Base-by-base conservation (phyloP, 2,329 filamentous ascomycete species). In the Botrytis fragariae region DNA sequence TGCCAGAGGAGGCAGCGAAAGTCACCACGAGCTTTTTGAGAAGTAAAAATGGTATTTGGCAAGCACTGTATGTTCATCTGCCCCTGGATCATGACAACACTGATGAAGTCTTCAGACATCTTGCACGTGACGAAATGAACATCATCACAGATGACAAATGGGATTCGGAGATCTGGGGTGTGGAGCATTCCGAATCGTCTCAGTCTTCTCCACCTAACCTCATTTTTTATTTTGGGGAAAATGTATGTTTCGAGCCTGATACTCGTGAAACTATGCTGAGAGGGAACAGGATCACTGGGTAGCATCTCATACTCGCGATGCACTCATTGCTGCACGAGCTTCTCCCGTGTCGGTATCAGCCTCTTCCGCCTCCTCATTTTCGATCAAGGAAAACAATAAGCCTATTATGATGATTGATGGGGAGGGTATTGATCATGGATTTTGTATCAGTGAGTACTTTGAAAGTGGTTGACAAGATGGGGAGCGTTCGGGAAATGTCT, bases 51-150 rank as follows among this genome's bases (percentile, higher is more conserved):
- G 89, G 88, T 6, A 84, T 91, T 14, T 86, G 85, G 81, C 89
- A 92, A 82, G 85, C 88, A 14, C 81, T 92, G 74, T 81, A 71
- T 57, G 65, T 29, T 25, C 48, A 39, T 44, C 2, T 57, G 25
- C n/a, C 12, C 1, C 42, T 39, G 37, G 29, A n/a, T 29, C 14
- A 39, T 25, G 25, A 42, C 10, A 73, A 37, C 70, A 54, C 70
- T 76, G 48, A 76, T 45, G 25, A 3, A 8, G 32, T 18, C 7
- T 57, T 14, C 32, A 81, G 79, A 59, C 84, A 87, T 75, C 83
- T 92, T 77, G 90, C 86, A 2, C 83, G 85, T 76, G 87, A 90
- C 72, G 90, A 92, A 83, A 86, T 92, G 83, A 79, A 81, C n/a
- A 83, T 82, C 16, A 91, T 92, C 73, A 82, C 83, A 1, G 87